Evolutionary conservation across 768 basidiomycete genomes (phyloP).

Genomic region (Melanogaster broomeanus): DNA sequence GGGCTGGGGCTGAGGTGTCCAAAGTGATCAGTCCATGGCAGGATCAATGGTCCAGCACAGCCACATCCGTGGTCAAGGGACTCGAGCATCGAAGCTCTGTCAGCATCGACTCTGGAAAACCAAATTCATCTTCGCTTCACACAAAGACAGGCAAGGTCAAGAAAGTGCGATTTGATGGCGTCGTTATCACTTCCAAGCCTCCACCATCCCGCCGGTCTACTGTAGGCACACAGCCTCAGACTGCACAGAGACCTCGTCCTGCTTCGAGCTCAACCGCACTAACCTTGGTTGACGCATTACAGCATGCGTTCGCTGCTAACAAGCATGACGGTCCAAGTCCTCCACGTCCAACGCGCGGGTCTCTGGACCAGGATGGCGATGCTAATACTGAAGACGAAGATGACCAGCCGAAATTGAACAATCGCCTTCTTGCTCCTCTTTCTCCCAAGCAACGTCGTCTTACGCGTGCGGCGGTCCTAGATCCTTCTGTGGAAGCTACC

Average conservation of each 20-base stretch:
- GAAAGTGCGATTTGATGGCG: constrained; percentile 24
- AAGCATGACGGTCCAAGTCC: neutral
- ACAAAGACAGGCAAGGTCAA: constrained; percentile 3
- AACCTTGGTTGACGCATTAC: constrained; percentile 24
- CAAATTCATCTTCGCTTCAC: neutral
- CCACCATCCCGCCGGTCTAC: neutral
- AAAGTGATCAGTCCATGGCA: neutral
- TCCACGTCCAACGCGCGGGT: neutral
- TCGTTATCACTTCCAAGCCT: constrained; percentile 19
- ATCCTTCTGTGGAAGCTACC: neutral
- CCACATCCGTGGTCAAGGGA: neutral
- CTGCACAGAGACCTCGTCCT: neutral
- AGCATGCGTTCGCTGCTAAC: constrained; percentile 29
- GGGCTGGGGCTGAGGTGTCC: neutral
- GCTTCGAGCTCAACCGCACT: neutral
- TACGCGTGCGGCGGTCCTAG: neutral
- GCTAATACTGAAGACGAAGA: constrained; percentile 22
- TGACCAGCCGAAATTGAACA: constrained; percentile 9
- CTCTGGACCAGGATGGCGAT: neutral
- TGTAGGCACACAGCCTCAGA: neutral
- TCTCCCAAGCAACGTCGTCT: constrained; percentile 4
- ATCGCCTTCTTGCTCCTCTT: constrained; percentile 11
- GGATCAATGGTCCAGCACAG: neutral
- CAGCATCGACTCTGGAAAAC: neutral
- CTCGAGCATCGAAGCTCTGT: neutral